Percentiles rank a stretch among this genome's conserved stretches.
These are phyloP conservation scores for Zhuliangozyma blackwelliae DNA, from an alignment of 1,139 yeast species.

Conservation along the genomic window DNA sequence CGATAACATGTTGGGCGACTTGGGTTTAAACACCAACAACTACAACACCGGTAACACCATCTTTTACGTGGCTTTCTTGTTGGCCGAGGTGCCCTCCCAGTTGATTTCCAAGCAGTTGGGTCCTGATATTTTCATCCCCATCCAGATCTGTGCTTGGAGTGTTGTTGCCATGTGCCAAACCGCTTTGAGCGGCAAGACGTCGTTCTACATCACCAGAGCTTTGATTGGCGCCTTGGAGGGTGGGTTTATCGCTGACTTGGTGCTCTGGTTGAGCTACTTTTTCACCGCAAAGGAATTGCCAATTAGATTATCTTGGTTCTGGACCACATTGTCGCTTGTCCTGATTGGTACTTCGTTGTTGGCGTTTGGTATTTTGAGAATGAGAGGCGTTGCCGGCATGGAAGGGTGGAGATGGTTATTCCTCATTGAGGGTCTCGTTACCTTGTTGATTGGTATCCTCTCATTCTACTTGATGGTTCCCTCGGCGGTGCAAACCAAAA, in stretches of 20 bases:
- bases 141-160: slow-evolving; percentile 31
- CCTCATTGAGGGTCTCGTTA: slow-evolving; percentile 57
- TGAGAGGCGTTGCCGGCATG: slow-evolving; percentile 22
- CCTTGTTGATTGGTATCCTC: slow-evolving; percentile 50
- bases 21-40: slow-evolving; percentile 25
- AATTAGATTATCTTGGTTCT: slow-evolving; percentile 19
- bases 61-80: slow-evolving; percentile 22
- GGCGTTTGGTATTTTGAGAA: slow-evolving; percentile 28
- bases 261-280: slow-evolving; percentile 25
- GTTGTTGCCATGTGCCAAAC: slow-evolving; percentile 26
- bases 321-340: slow-evolving; percentile 14
- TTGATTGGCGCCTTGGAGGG: slow-evolving; percentile 27
- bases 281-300: slow-evolving; percentile 25
- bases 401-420: slow-evolving; percentile 67
- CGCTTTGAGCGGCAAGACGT: slow-evolving; percentile 18
- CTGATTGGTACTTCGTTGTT: slow-evolving; percentile 36
- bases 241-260: slow-evolving; percentile 30
- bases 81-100: slow-evolving; percentile 33
- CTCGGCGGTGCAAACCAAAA: slow-evolving; percentile 52
- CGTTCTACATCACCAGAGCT: slow-evolving; percentile 25
- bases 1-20: slow-evolving; percentile 26
- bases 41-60: slow-evolving; percentile 31
- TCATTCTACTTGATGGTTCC: slow-evolving; percentile 59
- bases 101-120: slow-evolving; percentile 29
- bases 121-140: slow-evolving; percentile 29